A percentile compares a stretch with the other conserved stretches of the same genome.
Evolutionary conservation across 495 filamentous ascomycete genomes (phyloP).

Genomic region (Podospora fimiseda): DNA sequence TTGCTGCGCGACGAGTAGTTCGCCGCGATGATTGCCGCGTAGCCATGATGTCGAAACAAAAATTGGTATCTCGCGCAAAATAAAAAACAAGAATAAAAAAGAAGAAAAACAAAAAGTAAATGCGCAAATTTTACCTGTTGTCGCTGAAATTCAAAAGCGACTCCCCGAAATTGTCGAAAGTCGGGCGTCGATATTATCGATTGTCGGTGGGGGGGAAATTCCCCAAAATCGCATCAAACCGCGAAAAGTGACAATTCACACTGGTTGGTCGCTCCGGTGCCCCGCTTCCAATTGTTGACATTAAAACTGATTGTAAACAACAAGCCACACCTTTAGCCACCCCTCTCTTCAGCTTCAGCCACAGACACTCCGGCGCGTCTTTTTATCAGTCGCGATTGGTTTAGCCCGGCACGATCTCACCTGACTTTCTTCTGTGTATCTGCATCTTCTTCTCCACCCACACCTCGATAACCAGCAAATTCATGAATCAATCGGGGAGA

Average conservation of each 20-base stretch:
- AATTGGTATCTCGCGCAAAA: not conserved
- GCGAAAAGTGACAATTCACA: constrained; percentile 11
- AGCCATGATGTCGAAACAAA: constrained; percentile 43
- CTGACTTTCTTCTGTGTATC: not conserved
- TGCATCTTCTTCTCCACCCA: not conserved
- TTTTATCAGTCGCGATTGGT: not conserved
- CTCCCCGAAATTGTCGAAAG: not conserved
- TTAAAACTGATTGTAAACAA: constrained; percentile 34
- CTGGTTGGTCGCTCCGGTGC: constrained; percentile 9
- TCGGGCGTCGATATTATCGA: not conserved
- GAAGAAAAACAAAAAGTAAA: not conserved
- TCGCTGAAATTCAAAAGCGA: not conserved
- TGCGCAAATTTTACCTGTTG: not conserved
- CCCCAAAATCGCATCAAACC: constrained; percentile 4
- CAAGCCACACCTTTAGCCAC: constrained; percentile 23
- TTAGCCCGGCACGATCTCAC: not conserved
- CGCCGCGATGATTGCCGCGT: constrained; percentile 71
- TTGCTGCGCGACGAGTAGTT: constrained; percentile 53
- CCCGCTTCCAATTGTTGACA: constrained; percentile 22
- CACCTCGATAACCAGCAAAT: not conserved
- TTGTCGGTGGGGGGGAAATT: too few species aligned
- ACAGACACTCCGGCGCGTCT: not conserved
- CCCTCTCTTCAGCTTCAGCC: not conserved
- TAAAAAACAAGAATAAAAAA: not conserved
- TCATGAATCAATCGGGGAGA: not conserved